Evolutionary conservation across 768 basidiomycete species (phyloP).

Genomic region (Coprinellus micaceus): DNA sequence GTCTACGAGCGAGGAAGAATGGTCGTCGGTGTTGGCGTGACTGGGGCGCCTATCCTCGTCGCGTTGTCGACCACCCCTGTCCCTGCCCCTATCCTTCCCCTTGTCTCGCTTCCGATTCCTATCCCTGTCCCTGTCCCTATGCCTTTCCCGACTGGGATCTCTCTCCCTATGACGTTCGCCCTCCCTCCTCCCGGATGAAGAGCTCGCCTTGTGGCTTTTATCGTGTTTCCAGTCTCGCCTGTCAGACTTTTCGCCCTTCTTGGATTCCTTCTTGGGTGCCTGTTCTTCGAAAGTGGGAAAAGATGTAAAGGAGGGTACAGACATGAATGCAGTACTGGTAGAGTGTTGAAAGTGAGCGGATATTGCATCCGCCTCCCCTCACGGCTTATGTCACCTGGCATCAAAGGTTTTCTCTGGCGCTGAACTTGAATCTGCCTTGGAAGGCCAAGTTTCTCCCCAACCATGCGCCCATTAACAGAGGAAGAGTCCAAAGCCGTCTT

Average conservation of each 20-base stretch:
- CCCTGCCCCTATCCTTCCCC: conserved; percentile 21
- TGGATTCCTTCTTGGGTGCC: conserved; percentile 6
- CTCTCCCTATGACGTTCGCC: conserved; percentile 4
- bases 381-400: conserved; percentile 17
- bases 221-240: conserved; percentile 6
- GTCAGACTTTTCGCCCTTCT: background rate
- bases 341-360: background rate
- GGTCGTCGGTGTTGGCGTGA: conserved; percentile 25
- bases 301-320: conserved; percentile 57
- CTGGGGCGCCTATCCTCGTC: background rate
- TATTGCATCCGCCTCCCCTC: background rate
- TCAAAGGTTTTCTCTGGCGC: background rate
- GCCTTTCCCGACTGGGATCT: conserved; percentile 14
- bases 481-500: conserved; percentile 97
- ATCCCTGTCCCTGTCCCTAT: conserved; percentile 12
- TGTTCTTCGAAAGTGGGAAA: conserved; percentile 55
- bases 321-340: conserved; percentile 31
- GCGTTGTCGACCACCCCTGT: conserved; percentile 14
- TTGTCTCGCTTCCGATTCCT: conserved; percentile 12
- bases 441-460: background rate
- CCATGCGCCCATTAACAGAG: conserved; percentile 93
- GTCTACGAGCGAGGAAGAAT: conserved; percentile 6
- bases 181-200: conserved; percentile 15
- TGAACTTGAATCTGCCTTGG: too few relatives aligned
- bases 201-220: conserved; percentile 15